Evolutionary conservation across 352 stramenopile species (phyloP).

Genomic region (Pythium rishiriense): DNA sequence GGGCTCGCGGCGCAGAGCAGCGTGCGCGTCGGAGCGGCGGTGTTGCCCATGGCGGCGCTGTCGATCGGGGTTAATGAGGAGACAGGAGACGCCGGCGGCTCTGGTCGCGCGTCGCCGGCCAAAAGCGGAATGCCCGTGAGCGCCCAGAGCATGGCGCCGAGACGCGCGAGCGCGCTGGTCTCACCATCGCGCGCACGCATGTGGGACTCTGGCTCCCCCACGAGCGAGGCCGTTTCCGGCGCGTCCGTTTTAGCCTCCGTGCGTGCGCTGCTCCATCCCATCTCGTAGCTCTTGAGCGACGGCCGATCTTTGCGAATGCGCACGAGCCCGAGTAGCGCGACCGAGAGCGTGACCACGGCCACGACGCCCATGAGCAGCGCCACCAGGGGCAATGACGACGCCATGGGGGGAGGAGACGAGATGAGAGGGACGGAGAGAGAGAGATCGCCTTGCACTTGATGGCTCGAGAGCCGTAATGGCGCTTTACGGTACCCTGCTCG

Average conservation of each 20-base stretch:
- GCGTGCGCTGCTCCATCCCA: conserved; percentile 21
- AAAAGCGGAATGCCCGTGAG: conserved; percentile 29
- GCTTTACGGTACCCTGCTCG: not conserved
- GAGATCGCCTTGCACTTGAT: not conserved
- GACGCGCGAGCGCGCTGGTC: not conserved
- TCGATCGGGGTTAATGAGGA: not conserved
- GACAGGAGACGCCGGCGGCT: not conserved
- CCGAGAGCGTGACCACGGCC: conserved; percentile 18
- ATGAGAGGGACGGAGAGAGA: not conserved
- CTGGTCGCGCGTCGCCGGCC: not conserved
- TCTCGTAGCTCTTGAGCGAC: conserved; percentile 31
- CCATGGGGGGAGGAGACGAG: not conserved
- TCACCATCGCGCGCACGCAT: conserved; percentile 10
- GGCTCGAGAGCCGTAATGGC: not conserved
- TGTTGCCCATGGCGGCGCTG: conserved; percentile 28
- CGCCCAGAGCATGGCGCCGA: conserved; percentile 7
- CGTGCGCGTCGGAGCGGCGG: conserved; percentile 12
- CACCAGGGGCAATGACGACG: not conserved
- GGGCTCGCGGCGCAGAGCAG: not conserved
- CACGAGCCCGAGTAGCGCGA: conserved; percentile 28
- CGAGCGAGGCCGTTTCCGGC: conserved; percentile 7
- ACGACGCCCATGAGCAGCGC: conserved; percentile 21
- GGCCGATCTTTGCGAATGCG: conserved; percentile 30
- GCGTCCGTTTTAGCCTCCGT: conserved; percentile 19
- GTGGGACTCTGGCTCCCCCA: conserved; percentile 8